A percentile compares a stretch with the other conserved stretches of the same genome.
phyloP scores from a whole-genome alignment of 2,329 filamentous ascomycete genomes.

The Tolypocladium capitatum region DNA sequence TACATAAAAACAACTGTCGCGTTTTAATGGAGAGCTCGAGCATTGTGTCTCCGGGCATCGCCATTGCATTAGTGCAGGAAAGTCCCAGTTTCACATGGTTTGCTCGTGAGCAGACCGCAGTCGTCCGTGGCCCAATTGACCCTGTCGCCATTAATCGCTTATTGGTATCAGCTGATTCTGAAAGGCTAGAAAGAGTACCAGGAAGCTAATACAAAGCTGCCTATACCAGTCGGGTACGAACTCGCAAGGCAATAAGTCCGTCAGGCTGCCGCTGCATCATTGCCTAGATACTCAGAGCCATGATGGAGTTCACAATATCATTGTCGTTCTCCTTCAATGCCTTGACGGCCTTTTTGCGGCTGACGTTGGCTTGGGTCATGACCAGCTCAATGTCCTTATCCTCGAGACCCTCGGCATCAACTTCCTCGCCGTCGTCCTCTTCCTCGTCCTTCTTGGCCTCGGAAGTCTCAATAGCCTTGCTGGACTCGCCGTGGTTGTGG shows the following conservation, averaged over 20 bases:
- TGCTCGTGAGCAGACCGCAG: not conserved
- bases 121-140: not conserved
- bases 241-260: conserved; percentile 11
- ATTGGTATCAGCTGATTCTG: not conserved
- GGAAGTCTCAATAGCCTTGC: conserved; percentile 46
- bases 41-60: not conserved
- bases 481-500: conserved; percentile 58
- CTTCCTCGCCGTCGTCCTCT: conserved; percentile 90
- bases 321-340: conserved; percentile 98
- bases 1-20: not conserved
- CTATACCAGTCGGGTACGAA: conserved; percentile 11
- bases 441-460: conserved; percentile 67
- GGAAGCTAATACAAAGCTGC: conserved; percentile 18
- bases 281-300: conserved; percentile 76
- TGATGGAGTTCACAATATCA: conserved; percentile 99
- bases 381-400: conserved; percentile 99
- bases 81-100: not conserved
- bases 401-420: conserved; percentile 87
- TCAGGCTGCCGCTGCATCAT: conserved; percentile 5
- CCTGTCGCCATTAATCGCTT: not conserved
- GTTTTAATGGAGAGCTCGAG: not conserved
- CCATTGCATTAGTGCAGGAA: not conserved
- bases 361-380: conserved; percentile 95
- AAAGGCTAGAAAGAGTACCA: conserved; percentile 4
- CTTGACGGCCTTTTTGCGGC: conserved; percentile 97